These are phyloP conservation scores for Comarum palustre DNA, from an alignment of 306 rosid species.

Conservation along the genomic window DNA sequence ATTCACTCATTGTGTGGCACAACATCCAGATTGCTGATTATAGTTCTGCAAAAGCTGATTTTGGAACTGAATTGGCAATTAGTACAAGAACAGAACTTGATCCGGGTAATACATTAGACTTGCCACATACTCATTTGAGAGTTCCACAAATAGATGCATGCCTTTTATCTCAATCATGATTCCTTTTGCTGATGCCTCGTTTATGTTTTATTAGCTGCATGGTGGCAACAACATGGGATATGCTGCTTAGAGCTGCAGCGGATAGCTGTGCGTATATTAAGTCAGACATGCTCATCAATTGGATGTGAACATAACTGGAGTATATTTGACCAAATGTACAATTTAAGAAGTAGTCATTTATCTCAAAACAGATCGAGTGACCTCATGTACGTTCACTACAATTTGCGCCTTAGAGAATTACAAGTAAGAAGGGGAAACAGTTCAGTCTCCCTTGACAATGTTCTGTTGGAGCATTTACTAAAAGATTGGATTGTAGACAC, in stretches of 20 bases:
- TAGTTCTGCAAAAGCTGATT: conserved; percentile 78
- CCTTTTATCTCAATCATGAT: conserved; percentile 9
- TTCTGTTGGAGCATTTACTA: conserved; percentile 49
- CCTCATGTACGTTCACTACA: conserved; percentile 73
- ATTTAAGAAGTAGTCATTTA: conserved; percentile 52
- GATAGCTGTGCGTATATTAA: conserved; percentile 79
- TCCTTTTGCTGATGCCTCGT: conserved; percentile 15
- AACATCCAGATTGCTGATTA: conserved; percentile 70
- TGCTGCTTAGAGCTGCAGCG: conserved; percentile 88
- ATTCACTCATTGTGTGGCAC: conserved; percentile 12
- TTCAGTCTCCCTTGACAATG: conserved; percentile 48
- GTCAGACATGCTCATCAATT: conserved; percentile 85
- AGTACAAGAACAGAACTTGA: conserved; percentile 93
- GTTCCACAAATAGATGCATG: conserved; percentile 12
- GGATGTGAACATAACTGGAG: conserved; percentile 84
- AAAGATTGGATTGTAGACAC: conserved; percentile 73
- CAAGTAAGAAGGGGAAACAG: conserved; percentile 58
- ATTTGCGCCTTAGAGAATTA: conserved; percentile 80
- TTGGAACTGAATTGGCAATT: conserved; percentile 94
- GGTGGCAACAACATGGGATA: conserved; percentile 99
- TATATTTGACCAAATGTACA: conserved; percentile 56
- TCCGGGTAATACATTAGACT: conserved; percentile 57
- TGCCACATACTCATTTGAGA: conserved; percentile 13
- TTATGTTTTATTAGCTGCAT: conserved; percentile 61
- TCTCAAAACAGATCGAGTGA: conserved; percentile 77